Conservation (phyloP, 352 stramenopile species). For the Globisporangium okanoganense region DNA sequence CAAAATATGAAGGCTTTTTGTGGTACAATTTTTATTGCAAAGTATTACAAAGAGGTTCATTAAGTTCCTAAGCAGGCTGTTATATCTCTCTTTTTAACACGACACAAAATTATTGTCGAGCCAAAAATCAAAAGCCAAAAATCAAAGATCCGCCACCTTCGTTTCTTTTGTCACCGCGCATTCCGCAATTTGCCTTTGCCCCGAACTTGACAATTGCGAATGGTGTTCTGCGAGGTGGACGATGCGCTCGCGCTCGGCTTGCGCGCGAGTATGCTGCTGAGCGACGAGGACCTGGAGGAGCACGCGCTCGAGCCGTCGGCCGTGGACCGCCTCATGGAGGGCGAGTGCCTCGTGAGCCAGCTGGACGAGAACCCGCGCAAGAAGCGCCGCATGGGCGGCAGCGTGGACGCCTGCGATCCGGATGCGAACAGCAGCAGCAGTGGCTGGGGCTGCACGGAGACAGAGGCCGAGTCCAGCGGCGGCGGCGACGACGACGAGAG, state of each 20-base stretch:
- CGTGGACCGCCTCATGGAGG: constrained; percentile 39
- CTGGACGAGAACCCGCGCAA: constrained; percentile 23
- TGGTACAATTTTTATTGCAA: not conserved
- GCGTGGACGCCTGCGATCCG: not conserved
- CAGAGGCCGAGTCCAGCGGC: constrained; percentile 11
- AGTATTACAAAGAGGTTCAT: no score
- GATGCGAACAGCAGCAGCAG: not conserved
- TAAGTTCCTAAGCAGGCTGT: no score
- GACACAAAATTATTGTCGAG: no score
- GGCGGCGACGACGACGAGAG: constrained; percentile 19
- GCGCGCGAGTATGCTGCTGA: constrained; percentile 13
- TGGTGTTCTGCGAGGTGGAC: constrained; percentile 16
- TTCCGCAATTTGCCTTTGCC: constrained; percentile 6
- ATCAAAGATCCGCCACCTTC: not conserved
- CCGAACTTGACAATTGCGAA: no score
- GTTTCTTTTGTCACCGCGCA: not conserved
- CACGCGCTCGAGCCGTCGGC: constrained; percentile 26
- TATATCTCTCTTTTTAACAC: no score
- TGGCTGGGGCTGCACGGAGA: not conserved
- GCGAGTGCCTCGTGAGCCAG: constrained; percentile 42
- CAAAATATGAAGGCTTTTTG: not conserved
- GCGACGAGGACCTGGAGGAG: constrained; percentile 34
- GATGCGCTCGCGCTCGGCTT: constrained; percentile 5
- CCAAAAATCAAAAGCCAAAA: not conserved
- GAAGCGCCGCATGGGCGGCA: constrained; percentile 19